Evolutionary conservation across 192 early-diverging fungal genomes (phyloP).

Genomic region (Paraglomus occultum): DNA sequence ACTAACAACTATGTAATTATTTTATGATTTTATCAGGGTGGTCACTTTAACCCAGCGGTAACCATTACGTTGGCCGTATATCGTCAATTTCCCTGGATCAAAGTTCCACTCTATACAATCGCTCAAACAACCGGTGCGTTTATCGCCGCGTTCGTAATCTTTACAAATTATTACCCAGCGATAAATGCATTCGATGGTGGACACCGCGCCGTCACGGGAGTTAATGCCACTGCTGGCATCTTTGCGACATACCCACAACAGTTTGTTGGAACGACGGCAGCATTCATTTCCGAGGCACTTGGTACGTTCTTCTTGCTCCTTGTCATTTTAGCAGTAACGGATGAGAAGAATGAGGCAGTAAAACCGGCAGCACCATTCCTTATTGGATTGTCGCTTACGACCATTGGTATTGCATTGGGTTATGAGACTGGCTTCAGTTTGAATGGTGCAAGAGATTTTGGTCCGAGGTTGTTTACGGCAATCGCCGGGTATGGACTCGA

Average conservation of each 20-base stretch:
- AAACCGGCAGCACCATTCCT: slow-evolving; percentile 49
- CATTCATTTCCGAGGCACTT: slow-evolving; percentile 63
- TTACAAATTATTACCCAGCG: slow-evolving; percentile 57
- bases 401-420: slow-evolving; percentile 63
- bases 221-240: slow-evolving; percentile 55
- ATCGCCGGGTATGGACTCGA: slow-evolving; percentile 63
- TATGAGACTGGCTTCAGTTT: slow-evolving; percentile 68
- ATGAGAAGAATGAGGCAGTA: slow-evolving; percentile 54
- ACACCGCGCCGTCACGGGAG: slow-evolving; percentile 44
- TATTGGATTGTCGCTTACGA: slow-evolving; percentile 58
- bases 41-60: slow-evolving; percentile 77
- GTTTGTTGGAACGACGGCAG: slow-evolving; percentile 52
- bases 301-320: slow-evolving; percentile 67
- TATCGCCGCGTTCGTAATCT: slow-evolving; percentile 66
- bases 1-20: not conserved
- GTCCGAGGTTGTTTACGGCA: slow-evolving; percentile 70
- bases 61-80: slow-evolving; percentile 64
- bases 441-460: slow-evolving; percentile 81
- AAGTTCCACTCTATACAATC: slow-evolving; percentile 62
- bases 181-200: slow-evolving; percentile 56
- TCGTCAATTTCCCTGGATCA: slow-evolving; percentile 66
- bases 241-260: slow-evolving; percentile 63
- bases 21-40: slow-evolving; percentile 46
- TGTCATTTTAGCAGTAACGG: slow-evolving; percentile 60
- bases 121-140: slow-evolving; percentile 74